Evolutionary conservation across 257 asterid genomes (phyloP).

Genomic region (Nyctanthes arbortristis): DNA sequence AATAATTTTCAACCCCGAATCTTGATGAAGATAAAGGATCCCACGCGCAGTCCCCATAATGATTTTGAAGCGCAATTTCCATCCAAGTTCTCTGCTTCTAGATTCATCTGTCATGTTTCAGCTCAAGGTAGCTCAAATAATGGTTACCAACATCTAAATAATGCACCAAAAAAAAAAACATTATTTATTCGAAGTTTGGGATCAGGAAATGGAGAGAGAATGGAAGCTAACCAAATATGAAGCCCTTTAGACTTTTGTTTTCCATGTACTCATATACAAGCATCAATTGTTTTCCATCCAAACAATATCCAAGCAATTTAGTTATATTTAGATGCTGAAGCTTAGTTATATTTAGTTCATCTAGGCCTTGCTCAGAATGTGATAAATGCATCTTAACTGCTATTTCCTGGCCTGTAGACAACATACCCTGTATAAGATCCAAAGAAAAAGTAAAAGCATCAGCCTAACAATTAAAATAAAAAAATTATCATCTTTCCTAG

Average conservation of each 20-base stretch:
- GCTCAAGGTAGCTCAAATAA: too few species aligned
- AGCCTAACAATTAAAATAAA: neutral
- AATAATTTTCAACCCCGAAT: conserved; percentile 26
- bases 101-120: conserved; percentile 22
- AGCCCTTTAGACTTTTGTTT: neutral
- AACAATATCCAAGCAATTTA: conserved; percentile 22
- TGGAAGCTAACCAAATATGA: conserved; percentile 10
- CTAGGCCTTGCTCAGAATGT: neutral
- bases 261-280: conserved; percentile 25
- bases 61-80: conserved; percentile 22
- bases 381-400: conserved; percentile 16
- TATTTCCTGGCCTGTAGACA: conserved; percentile 19
- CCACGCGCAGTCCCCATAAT: conserved; percentile 40
- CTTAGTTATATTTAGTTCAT: conserved; percentile 3
- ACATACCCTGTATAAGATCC: conserved; percentile 1
- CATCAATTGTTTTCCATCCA: neutral
- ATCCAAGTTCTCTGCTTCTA: neutral
- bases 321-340: too few species aligned
- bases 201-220: neutral
- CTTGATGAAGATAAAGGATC: conserved; percentile 28
- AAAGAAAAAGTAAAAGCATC: neutral
- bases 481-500: conserved; percentile 5
- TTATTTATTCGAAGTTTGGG: too few species aligned
- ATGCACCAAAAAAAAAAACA: neutral
- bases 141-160: too few species aligned